Evolutionary conservation across 1,284 basidiomycete species (phyloP).

Genomic region (Rhodotorula sp.): DNA sequence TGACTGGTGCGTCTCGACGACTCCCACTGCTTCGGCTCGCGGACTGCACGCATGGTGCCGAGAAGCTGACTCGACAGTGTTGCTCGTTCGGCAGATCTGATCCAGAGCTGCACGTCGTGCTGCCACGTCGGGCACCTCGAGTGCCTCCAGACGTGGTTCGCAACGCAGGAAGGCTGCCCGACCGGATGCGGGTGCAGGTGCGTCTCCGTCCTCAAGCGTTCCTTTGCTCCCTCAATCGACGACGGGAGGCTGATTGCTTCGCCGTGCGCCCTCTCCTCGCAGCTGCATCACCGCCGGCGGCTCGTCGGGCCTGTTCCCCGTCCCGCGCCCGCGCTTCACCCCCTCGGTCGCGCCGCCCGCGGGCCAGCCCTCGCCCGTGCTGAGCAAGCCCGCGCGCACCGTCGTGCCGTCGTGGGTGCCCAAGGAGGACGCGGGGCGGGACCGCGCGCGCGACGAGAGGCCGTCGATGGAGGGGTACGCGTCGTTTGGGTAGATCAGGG

Average conservation of each 20-base stretch:
- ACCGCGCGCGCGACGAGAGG: not conserved
- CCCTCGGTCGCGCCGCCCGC: not conserved
- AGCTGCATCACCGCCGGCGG: constrained; percentile 30
- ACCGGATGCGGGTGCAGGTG: constrained; percentile 39
- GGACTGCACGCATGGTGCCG: too few species aligned
- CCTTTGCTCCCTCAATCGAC: not conserved
- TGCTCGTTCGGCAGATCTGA: constrained; percentile 15
- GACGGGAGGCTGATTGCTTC: fast-evolving
- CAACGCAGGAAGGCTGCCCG: constrained; percentile 16
- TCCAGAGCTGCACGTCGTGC: constrained; percentile 31
- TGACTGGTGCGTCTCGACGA: constrained; percentile 11
- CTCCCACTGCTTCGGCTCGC: not conserved
- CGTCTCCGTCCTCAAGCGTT: not conserved
- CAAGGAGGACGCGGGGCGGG: too few species aligned
- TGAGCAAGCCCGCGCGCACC: not conserved
- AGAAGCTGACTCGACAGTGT: too few species aligned
- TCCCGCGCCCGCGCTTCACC: constrained; percentile 4
- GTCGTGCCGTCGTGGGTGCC: not conserved
- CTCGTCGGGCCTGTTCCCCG: constrained; percentile 23
- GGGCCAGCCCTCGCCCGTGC: not conserved
- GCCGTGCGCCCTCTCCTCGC: not conserved
- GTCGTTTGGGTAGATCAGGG: not conserved
- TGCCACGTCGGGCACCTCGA: constrained; percentile 36
- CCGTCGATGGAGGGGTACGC: not conserved
- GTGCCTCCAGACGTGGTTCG: constrained; percentile 32